These are phyloP conservation scores for Lipomyces japonicus DNA, from an alignment of 805 yeast genomes.

Conservation along the genomic window DNA sequence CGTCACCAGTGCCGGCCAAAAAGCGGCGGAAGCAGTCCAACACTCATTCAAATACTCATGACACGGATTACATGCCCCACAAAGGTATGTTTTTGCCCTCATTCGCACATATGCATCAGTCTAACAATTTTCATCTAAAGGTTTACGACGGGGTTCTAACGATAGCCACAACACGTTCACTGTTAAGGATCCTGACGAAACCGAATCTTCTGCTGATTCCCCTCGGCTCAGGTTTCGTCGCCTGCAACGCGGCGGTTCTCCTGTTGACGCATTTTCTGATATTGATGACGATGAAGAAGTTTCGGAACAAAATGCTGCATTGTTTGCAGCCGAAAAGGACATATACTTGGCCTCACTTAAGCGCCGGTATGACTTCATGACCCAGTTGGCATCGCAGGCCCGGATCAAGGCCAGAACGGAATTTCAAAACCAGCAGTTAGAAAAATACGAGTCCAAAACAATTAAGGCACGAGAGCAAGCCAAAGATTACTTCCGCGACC, in stretches of 20 bases:
- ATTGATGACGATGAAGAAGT: neutral
- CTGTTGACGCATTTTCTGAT: neutral
- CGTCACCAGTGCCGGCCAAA: too few relatives aligned
- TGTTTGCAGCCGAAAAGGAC: slow-evolving; percentile 10
- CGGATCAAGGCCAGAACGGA: slow-evolving; percentile 7
- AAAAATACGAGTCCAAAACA: slow-evolving; percentile 7
- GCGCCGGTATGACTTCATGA: slow-evolving; percentile 8
- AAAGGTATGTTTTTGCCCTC: too few relatives aligned
- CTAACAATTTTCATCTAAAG: too few relatives aligned
- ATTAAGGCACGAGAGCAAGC: slow-evolving; percentile 25
- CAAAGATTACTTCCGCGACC: slow-evolving; percentile 16
- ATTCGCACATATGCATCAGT: too few relatives aligned
- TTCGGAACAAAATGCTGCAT: neutral
- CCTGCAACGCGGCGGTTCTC: neutral
- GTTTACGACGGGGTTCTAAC: too few relatives aligned
- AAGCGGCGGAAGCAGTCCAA: too few relatives aligned
- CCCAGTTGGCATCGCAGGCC: slow-evolving; percentile 12
- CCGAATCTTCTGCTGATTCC: neutral
- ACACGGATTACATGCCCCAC: too few relatives aligned
- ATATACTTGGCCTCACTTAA: slow-evolving; percentile 5
- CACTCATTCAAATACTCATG: too few relatives aligned
- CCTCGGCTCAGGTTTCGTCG: neutral
- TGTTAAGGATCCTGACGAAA: too few relatives aligned
- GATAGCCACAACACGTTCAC: too few relatives aligned
- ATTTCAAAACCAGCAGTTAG: slow-evolving; percentile 9